Base-by-base conservation (phyloP, 805 yeast species). In the Monosporozyma yasuniensis region DNA sequence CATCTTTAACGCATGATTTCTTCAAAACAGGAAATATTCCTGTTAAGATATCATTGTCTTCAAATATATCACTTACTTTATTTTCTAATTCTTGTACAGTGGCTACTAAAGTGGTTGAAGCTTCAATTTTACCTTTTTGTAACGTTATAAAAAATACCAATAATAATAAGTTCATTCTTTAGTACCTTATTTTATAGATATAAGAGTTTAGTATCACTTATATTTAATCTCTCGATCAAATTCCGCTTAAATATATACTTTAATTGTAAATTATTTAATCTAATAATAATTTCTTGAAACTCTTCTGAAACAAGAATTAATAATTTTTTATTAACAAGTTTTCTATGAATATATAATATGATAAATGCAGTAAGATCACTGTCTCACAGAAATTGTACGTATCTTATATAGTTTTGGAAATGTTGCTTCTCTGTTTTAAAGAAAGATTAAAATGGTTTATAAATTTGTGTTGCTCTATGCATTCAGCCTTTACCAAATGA, bases 1-100 rank as follows among this genome's bases (percentile, higher is more conserved):
- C 77, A 12, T 64, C 55, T 39, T 68, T 69, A 0, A 70, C 65
- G 61, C 80, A 76, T 10, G 52, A 51, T 7, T 56, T 51, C 23
- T 50, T 50, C 27, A 57, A 43, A 28, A 56, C 51, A 4, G 69
- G 68, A 42, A 65, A 64, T 12, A 50, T 5, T 48, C 47, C 19
- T 52, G 27, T 10, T 4, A 47, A 23, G 3, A 35, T 9, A 25
- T n/a, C 22, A 14, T 35, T 14, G n/a, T 44, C 42, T 23, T 44
- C 23, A 16, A 44, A 35, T 4, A 44, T 14, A 4, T 23, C 19
- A 19, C 7, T 5, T 2, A 23, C 32, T 16, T 42, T 35, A 12
- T 11, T 44, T 30, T 44, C 30, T 4, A 44, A 4, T 10, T 30
- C 19, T 4, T 32, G n/a, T 5, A n/a, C 12, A 21, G 30, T 8